A percentile compares a stretch with the other conserved stretches of the same genome.
phyloP scores from a whole-genome alignment of 2,329 filamentous ascomycete species.

The Aureobasidium sp. region DNA sequence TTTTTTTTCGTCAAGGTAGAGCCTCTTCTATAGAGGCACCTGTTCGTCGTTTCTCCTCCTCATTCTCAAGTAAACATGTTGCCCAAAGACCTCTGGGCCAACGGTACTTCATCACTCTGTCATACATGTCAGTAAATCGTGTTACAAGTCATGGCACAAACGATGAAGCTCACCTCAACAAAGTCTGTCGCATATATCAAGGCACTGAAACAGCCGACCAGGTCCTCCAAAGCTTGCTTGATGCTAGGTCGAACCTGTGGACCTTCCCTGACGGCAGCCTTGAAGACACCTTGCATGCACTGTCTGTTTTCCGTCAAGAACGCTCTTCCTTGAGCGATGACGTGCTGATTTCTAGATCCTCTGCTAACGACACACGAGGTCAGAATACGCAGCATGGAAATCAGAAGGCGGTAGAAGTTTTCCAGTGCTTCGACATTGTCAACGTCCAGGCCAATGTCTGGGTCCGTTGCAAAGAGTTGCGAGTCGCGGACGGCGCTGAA shows the following conservation, averaged over 20 bases:
- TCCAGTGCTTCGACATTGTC: slow-evolving; percentile 62
- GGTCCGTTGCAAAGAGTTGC: slow-evolving; percentile 80
- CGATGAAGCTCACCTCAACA: slow-evolving; percentile 60
- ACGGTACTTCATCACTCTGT: slow-evolving; percentile 1
- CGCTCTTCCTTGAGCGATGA: slow-evolving; percentile 61
- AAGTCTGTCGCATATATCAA: slow-evolving; percentile 77
- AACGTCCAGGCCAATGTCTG: slow-evolving; percentile 76
- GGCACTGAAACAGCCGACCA: slow-evolving; percentile 78
- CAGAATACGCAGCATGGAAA: slow-evolving; percentile 72
- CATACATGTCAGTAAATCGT: background rate
- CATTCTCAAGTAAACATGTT: slow-evolving; percentile 5
- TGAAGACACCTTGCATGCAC: slow-evolving; percentile 81
- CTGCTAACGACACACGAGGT: slow-evolving; percentile 72
- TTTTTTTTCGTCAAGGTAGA: background rate
- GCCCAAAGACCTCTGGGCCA: background rate
- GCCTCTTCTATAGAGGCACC: background rate
- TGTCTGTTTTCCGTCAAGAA: slow-evolving; percentile 79
- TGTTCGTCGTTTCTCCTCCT: background rate
- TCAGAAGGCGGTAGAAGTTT: slow-evolving; percentile 76
- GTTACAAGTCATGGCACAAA: background rate
- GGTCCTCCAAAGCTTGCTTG: slow-evolving; percentile 59
- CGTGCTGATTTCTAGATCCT: slow-evolving; percentile 68
- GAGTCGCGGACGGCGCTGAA: slow-evolving; percentile 75
- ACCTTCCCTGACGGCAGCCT: slow-evolving; percentile 56
- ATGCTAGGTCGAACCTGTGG: background rate